Evolutionary conservation across 108 stramenopile species (phyloP).

Genomic region (Schizochytrium sp.): DNA sequence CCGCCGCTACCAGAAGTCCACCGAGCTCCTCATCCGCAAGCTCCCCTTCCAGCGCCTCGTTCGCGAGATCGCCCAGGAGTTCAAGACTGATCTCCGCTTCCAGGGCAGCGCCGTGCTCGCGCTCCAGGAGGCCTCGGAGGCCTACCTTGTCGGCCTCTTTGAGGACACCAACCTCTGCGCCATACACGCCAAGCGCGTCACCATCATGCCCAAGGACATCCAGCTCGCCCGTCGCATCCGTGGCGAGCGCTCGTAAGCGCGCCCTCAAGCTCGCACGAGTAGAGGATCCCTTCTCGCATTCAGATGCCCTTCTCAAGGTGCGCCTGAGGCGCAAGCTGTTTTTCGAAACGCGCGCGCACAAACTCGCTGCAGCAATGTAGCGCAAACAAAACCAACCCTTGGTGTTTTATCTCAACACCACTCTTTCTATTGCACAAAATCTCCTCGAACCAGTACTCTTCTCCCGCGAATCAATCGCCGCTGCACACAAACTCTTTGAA

Average conservation of each 20-base stretch:
- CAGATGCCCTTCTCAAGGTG: too few species aligned
- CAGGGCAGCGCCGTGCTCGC: constrained; percentile 88
- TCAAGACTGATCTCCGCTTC: constrained; percentile 62
- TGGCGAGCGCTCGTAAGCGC: constrained; percentile 33
- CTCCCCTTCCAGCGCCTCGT: constrained; percentile 82
- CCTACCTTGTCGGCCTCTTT: constrained; percentile 79
- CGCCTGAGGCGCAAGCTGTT: too few species aligned
- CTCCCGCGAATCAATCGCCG: too few species aligned
- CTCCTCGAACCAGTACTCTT: too few species aligned
- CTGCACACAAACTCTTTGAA: too few species aligned
- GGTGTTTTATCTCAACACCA: too few species aligned
- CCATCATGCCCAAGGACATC: constrained; percentile 95
- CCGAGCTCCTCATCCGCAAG: constrained; percentile 80
- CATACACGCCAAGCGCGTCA: constrained; percentile 88
- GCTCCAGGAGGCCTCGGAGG: constrained; percentile 88
- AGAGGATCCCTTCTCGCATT: too few species aligned
- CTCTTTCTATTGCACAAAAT: too few species aligned
- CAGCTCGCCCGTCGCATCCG: constrained; percentile 81
- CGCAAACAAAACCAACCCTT: too few species aligned
- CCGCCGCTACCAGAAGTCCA: constrained; percentile 75
- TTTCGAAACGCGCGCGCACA: too few species aligned
- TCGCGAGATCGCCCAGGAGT: constrained; percentile 26
- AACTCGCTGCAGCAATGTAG: too few species aligned
- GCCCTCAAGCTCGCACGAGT: too few species aligned
- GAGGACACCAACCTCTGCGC: constrained; percentile 88